Evolutionary conservation across 1,284 basidiomycete genomes (phyloP).

Genomic region (Xanthoconium separans): DNA sequence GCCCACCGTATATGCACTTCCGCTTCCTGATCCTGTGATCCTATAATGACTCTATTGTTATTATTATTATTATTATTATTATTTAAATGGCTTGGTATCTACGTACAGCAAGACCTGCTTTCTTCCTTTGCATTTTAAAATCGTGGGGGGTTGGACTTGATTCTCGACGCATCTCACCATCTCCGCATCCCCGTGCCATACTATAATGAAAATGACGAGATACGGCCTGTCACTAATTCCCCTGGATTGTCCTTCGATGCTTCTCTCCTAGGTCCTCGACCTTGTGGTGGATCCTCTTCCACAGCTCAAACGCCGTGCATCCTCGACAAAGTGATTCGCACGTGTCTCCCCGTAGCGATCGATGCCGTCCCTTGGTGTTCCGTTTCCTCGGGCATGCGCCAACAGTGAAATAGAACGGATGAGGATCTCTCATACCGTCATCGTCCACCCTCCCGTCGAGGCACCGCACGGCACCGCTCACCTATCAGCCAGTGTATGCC

Average conservation of each 20-base stretch:
- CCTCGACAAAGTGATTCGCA: constrained; percentile 20
- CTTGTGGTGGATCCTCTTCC: constrained; percentile 27
- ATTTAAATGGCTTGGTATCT: constrained; percentile 18
- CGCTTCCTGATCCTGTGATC: constrained; percentile 18
- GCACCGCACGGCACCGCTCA: constrained; percentile 16
- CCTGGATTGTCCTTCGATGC: constrained; percentile 28
- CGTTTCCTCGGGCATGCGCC: constrained; percentile 9
- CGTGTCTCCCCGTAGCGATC: constrained; percentile 7
- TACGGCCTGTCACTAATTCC: constrained; percentile 11
- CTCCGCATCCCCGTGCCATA: constrained; percentile 25
- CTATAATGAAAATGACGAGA: constrained; percentile 31
- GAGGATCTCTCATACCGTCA: constrained; percentile 21
- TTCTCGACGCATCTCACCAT: constrained; percentile 20
- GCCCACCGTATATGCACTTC: neutral
- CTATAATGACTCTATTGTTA: constrained; percentile 20
- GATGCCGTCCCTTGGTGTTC: constrained; percentile 7
- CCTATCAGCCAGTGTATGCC: neutral
- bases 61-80: constrained; percentile 4
- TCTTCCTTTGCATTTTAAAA: constrained; percentile 16
- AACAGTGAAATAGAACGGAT: constrained; percentile 18
- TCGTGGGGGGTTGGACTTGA: constrained; percentile 6
- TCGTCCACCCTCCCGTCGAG: constrained; percentile 3
- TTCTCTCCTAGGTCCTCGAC: constrained; percentile 29
- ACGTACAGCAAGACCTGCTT: constrained; percentile 11
- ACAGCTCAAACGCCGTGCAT: constrained; percentile 21